Percentiles rank a stretch among this genome's conserved stretches.
Conservation (phyloP, 148 eudicot genomes). For the Dysphania ambrosioides region DNA sequence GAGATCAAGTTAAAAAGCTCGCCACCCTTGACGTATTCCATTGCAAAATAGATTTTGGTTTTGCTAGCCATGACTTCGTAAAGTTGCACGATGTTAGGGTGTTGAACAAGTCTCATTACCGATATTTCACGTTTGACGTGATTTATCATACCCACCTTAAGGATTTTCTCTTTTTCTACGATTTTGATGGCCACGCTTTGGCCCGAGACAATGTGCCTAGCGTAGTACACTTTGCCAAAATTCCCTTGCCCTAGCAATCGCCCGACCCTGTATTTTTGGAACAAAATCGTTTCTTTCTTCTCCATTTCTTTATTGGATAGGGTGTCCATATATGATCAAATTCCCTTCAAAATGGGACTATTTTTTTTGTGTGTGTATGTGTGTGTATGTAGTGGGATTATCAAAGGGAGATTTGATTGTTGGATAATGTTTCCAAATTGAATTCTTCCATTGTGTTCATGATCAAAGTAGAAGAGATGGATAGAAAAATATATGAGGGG, state of each 20-base stretch:
- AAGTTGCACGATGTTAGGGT: conserved; percentile 65
- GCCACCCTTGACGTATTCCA: conserved; percentile 75
- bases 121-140: conserved; percentile 82
- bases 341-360: not conserved
- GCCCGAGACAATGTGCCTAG: conserved; percentile 38
- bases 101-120: conserved; percentile 65
- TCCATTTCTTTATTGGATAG: conserved; percentile 31
- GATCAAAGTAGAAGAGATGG: not conserved
- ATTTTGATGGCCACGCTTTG: conserved; percentile 66
- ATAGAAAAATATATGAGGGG: not conserved
- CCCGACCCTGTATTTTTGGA: conserved; percentile 70
- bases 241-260: conserved; percentile 70
- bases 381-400: not conserved
- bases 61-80: conserved; percentile 85
- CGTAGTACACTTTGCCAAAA: conserved; percentile 73
- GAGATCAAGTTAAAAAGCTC: conserved; percentile 68
- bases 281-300: conserved; percentile 50
- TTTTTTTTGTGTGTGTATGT: not conserved
- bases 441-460: conserved; percentile 2
- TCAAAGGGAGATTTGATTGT: not conserved
- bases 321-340: not conserved
- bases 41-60: conserved; percentile 69
- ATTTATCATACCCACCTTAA: conserved; percentile 52
- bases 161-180: conserved; percentile 61
- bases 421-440: not conserved